These are phyloP conservation scores for Carallia pectinifolia DNA, from an alignment of 345 rosid species.

Conservation along the genomic window DNA sequence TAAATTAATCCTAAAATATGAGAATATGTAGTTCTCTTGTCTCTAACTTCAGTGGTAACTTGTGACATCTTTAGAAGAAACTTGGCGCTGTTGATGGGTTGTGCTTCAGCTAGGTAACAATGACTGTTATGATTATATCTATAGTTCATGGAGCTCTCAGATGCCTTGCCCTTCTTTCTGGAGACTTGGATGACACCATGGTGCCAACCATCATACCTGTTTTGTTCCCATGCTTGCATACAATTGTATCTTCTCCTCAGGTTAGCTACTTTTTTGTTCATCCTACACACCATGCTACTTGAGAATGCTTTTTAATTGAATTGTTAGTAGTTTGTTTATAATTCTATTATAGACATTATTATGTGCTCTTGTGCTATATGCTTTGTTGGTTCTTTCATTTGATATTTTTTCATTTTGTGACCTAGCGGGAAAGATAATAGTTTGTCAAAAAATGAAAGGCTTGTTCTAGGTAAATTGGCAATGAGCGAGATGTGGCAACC, in stretches of 20 bases:
- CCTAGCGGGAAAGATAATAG: too few relatives aligned
- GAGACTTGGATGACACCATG: constrained; percentile 75
- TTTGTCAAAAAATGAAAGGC: background rate
- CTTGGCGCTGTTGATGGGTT: background rate
- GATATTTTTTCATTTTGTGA: background rate
- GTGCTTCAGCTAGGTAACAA: constrained; percentile 15
- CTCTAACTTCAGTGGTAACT: too few relatives aligned
- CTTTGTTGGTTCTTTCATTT: background rate
- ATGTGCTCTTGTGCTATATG: background rate
- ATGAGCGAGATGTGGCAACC: background rate
- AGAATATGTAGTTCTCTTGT: too few relatives aligned
- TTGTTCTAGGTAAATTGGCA: background rate
- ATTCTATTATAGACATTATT: background rate
- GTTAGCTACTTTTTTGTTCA: constrained; percentile 37
- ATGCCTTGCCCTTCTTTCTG: constrained; percentile 82
- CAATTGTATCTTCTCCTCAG: constrained; percentile 77
- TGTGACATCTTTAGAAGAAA: background rate
- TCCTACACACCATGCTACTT: constrained; percentile 3
- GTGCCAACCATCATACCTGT: constrained; percentile 73
- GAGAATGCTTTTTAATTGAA: background rate
- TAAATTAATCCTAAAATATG: too few relatives aligned
- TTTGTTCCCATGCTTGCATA: constrained; percentile 77
- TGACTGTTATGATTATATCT: constrained; percentile 21
- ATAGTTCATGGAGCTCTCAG: constrained; percentile 85
- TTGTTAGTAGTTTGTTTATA: background rate